These are phyloP conservation scores for Solanum hybrid DNA, from an alignment of 305 asterid species.

Conservation along the genomic window DNA sequence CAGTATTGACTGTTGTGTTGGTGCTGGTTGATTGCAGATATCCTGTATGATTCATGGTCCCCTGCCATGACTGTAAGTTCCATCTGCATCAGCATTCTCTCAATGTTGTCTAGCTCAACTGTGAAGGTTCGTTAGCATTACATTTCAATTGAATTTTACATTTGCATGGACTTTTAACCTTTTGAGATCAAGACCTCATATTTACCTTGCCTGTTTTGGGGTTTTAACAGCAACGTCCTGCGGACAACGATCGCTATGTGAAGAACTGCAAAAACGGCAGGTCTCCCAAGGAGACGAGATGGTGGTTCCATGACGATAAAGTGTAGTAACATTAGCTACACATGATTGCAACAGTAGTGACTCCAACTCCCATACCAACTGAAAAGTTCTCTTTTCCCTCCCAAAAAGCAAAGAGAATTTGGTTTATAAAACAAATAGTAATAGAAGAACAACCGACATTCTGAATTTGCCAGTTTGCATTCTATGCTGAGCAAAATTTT, in stretches of 20 bases:
- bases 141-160: neutral
- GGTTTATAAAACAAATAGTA: neutral
- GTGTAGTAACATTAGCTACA: conserved; percentile 32
- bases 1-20: neutral
- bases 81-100: conserved; percentile 89
- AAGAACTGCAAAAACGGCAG: conserved; percentile 86
- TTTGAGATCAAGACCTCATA: neutral
- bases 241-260: conserved; percentile 90
- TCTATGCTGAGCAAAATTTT: neutral
- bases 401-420: neutral
- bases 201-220: neutral
- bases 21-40: conserved; percentile 42
- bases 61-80: conserved; percentile 99
- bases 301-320: conserved; percentile 99
- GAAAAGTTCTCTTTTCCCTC: neutral
- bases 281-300: conserved; percentile 97
- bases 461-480: neutral
- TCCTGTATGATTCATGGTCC: conserved; percentile 94
- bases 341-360: neutral
- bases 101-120: conserved; percentile 92
- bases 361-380: neutral
- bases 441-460: neutral
- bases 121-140: conserved; percentile 48
- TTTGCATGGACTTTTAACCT: neutral
- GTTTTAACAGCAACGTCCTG: conserved; percentile 73